Evolutionary conservation across 441 rosid genomes (phyloP), one percentile per base, ranked within the genome.

Genomic region (Syzygium malaccense): DNA sequence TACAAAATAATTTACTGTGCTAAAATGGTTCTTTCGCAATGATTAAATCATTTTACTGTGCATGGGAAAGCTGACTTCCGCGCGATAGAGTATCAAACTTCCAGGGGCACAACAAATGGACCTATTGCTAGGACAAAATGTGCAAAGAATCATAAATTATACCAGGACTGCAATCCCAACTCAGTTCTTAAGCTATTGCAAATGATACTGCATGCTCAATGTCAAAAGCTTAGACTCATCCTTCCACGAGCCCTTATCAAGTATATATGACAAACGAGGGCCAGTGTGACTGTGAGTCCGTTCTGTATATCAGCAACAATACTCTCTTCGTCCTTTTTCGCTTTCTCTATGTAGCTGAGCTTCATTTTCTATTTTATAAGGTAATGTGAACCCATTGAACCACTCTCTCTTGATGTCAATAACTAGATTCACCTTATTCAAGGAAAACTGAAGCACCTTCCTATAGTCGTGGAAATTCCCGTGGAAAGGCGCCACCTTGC

Each of bases 81-180:
- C 0, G 4, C 4, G 4, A 60, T 0, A 28, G 9, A 60, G 32
- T 28, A 14, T 60, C 32, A 60, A 60, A 60, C 68, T 60, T 60
- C 68, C 3, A 28, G 68, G 68, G 68, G 68, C 68, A 28, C 32
- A 28, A 28, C 18, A 60, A 60, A 14, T 28, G 32, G 28, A 60
- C 68, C 9, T 60, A 60, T 14, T 6, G 68, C 18, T 6, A 60
- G 4, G 30, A 14, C 2, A 28, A 60, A 60, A 3, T 2, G 9
- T 28, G 18, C 68, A 60, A 41, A 41, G 45, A 41, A 41, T 41
- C 45, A 41, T 41, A 41, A 41, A 41, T 41, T 41, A 41, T 41
- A 4, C 45, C 45, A 41, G 45, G 45, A 41, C 45, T 41, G 45
- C 45, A 41, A 41, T 41, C 45, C 45, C 0, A 41, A 41, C 45